Evolutionary conservation across 1,284 basidiomycete genomes (phyloP).

Genomic region (Fomitopsis betulina): DNA sequence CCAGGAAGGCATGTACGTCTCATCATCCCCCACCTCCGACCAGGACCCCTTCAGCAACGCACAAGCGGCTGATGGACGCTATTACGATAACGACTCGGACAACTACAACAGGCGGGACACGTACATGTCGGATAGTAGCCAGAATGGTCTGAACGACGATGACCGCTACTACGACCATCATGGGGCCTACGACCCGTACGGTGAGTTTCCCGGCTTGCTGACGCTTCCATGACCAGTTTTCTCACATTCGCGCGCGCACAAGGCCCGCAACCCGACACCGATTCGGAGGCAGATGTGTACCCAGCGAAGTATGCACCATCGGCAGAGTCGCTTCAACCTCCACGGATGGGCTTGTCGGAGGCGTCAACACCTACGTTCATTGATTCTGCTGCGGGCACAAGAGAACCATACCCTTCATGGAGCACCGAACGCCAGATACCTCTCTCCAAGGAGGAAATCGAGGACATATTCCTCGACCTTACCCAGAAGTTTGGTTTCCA

Average conservation of each 20-base stretch:
- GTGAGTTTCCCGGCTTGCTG: slow-evolving; percentile 21
- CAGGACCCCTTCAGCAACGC: slow-evolving; percentile 53
- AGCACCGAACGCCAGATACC: slow-evolving; percentile 89
- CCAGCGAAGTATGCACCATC: slow-evolving; percentile 65
- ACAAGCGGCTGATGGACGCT: slow-evolving; percentile 40
- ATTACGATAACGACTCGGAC: slow-evolving; percentile 77
- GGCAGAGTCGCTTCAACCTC: slow-evolving; percentile 62
- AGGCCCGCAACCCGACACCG: slow-evolving; percentile 61
- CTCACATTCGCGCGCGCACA: slow-evolving; percentile 16
- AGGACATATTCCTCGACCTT: slow-evolving; percentile 97
- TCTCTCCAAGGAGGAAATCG: slow-evolving; percentile 97
- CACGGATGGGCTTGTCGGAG: slow-evolving; percentile 56
- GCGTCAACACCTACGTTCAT: slow-evolving; percentile 58
- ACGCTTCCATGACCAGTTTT: not conserved
- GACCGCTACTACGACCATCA: slow-evolving; percentile 61
- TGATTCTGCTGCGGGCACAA: slow-evolving; percentile 50
- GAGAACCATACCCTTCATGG: slow-evolving; percentile 93
- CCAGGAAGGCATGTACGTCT: slow-evolving; percentile 31
- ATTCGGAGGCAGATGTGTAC: slow-evolving; percentile 73
- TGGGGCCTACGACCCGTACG: slow-evolving; percentile 60
- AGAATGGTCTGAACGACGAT: slow-evolving; percentile 43
- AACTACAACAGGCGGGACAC: slow-evolving; percentile 55
- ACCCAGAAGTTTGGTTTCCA: slow-evolving; percentile 99
- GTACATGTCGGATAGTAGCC: slow-evolving; percentile 68
- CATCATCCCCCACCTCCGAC: slow-evolving; percentile 29